Conservation (phyloP, 352 stramenopile species). For the Nothophytophthora sp. region DNA sequence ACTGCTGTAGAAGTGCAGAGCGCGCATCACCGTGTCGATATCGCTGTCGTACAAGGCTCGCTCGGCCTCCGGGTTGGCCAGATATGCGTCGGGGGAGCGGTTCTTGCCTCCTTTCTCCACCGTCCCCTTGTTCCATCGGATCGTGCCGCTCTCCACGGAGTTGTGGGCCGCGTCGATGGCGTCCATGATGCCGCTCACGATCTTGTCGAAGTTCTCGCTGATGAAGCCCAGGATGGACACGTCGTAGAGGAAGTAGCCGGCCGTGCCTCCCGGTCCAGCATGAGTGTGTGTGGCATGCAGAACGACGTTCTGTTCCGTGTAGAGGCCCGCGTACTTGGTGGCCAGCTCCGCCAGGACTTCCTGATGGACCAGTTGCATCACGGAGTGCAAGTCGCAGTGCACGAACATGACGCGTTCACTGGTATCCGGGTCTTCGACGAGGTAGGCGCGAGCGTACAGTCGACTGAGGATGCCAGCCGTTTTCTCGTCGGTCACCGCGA, state of each 20-base stretch:
- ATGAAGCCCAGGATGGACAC: conserved; percentile 43
- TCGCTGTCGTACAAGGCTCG: conserved; percentile 50
- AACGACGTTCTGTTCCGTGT: conserved; percentile 63
- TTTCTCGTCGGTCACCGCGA: conserved; percentile 45
- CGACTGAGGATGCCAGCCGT: conserved; percentile 60
- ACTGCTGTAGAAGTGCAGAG: conserved; percentile 46
- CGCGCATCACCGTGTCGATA: conserved; percentile 70
- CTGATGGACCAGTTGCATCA: conserved; percentile 59
- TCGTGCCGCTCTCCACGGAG: conserved; percentile 44
- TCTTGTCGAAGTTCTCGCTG: conserved; percentile 59
- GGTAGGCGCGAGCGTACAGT: conserved; percentile 64
- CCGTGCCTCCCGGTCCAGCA: conserved; percentile 64
- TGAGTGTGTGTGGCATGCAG: conserved; percentile 87
- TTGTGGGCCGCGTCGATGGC: conserved; percentile 62
- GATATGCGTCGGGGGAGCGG: conserved; percentile 65
- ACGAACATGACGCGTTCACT: conserved; percentile 44
- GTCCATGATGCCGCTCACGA: conserved; percentile 61
- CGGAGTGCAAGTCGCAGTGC: conserved; percentile 43
- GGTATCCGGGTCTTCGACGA: conserved; percentile 48
- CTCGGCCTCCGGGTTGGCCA: conserved; percentile 62
- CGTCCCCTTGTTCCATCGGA: conserved; percentile 36
- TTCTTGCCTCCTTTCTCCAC: conserved; percentile 56
- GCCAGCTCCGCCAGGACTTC: conserved; percentile 44
- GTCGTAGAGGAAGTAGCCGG: conserved; percentile 78
- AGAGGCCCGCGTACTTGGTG: conserved; percentile 35